These are phyloP conservation scores for Phytopythium aichiense DNA, from an alignment of 352 stramenopile genomes.

Conservation along the genomic window DNA sequence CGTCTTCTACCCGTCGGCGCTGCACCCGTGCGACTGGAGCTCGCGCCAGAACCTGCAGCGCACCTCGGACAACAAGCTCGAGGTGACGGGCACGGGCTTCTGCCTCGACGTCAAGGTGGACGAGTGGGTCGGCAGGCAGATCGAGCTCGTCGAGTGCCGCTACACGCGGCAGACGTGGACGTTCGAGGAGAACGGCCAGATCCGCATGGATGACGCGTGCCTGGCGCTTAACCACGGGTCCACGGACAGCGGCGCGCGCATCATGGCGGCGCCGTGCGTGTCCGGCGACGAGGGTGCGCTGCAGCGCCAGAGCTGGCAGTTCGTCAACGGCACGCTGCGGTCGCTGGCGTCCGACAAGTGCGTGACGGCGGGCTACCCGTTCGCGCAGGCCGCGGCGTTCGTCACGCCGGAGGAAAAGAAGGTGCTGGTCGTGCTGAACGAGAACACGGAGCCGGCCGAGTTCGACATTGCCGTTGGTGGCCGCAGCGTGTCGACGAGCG, in stretches of 20 bases:
- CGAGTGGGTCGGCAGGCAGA: constrained; percentile 46
- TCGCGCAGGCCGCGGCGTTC: constrained; percentile 67
- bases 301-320: constrained; percentile 56
- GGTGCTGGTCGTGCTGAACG: constrained; percentile 81
- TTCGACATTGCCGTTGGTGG: constrained; percentile 59
- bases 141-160: constrained; percentile 59
- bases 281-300: constrained; percentile 20
- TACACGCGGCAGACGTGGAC: constrained; percentile 68
- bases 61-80: constrained; percentile 66
- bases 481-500: constrained; percentile 37
- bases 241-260: constrained; percentile 36
- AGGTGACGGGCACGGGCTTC: constrained; percentile 54
- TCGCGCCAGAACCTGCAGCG: constrained; percentile 52
- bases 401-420: constrained; percentile 68
- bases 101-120: constrained; percentile 60
- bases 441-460: constrained; percentile 69
- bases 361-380: constrained; percentile 74
- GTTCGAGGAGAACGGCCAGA: constrained; percentile 41
- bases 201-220: constrained; percentile 62
- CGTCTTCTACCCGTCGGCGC: constrained; percentile 49
- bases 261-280: constrained; percentile 50
- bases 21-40: constrained; percentile 62
- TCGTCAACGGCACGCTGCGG: constrained; percentile 53
- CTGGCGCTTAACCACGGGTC: constrained; percentile 69
- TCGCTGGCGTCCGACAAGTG: constrained; percentile 54